Evolutionary conservation across 2,329 filamentous ascomycete species (phyloP), one percentile per base, ranked within the genome.

Genomic region (Colletotrichum viniferum): DNA sequence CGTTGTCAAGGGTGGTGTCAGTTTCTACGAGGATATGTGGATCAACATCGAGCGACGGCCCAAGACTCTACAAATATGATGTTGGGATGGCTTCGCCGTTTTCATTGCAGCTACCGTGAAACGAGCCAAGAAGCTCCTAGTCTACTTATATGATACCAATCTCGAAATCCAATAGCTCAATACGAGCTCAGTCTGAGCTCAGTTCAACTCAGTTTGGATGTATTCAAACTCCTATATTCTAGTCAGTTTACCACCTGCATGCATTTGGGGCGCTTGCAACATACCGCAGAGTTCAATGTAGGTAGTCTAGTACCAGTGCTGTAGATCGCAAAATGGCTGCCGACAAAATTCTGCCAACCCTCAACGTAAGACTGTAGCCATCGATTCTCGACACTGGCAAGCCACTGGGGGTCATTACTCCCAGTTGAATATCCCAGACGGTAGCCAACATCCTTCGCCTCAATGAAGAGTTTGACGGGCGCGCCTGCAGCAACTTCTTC

Each of bases 11-110:
- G 85, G 86, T 4, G 86, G 85, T 3, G 81, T 87, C 16, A 80
- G 81, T n/a, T 87, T 83, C 68, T 87, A 83, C 77, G 81, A 84
- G 75, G 82, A 86, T 61, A 85, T 86, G 81, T 84, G 82, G 82
- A 77, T 87, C 38, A 81, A 60, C 4, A 81, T 86, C 5, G 71
- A 78, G 36, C 75, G 68, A 14, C 74, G 69, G 18, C 36, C 74
- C 1, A 68, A 74, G 4, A 70, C 38, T 24, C n/a, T 36, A 10
- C 32, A 14, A 24, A 12, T 48, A 13, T 28, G 58, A 24, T 14
- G 7, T 4, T 28, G n/a, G 21, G 10, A 16, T 2, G 7, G 10
- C 8, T 30, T 14, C 13, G n/a, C 13, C 13, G 9, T 14, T 18
- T 24, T 24, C 36, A 1, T 30, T 24, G 48, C 7, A 30, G 12